Evolutionary conservation across 1,284 basidiomycete genomes (phyloP), one percentile per base, ranked within the genome.

Genomic region (Fomes fomentarius): DNA sequence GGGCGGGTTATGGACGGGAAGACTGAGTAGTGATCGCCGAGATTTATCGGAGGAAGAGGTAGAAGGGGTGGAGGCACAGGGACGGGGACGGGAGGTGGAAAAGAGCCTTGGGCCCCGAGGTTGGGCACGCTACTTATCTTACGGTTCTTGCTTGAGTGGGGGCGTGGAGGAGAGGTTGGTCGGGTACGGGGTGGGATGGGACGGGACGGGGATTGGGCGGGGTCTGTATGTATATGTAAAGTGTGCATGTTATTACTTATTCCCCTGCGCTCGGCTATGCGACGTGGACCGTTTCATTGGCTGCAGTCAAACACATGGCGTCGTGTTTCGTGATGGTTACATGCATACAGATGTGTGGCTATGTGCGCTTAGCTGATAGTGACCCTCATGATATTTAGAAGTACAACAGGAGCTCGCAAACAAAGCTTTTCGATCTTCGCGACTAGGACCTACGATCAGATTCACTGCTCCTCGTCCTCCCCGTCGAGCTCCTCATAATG

Each of bases 401-500:
- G n/a, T n/a, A n/a, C n/a, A n/a, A n/a, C n/a, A n/a, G n/a, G n/a
- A n/a, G n/a, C n/a, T n/a, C n/a, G n/a, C n/a, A n/a, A n/a, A n/a
- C n/a, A n/a, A n/a, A n/a, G n/a, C n/a, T n/a, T n/a, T n/a, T n/a
- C n/a, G n/a, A n/a, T n/a, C n/a, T n/a, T n/a, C n/a, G n/a, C n/a
- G n/a, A n/a, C n/a, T n/a, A n/a, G n/a, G n/a, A n/a, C n/a, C 15
- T 21, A 39, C 3, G 4, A 19, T 19, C 38, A 39, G 15, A 42
- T 40, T 14, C 25, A 51, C 34, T 42, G 17, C 9, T 34, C 19
- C 26, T 57, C 69, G 50, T 68, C 61, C 19, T 70, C 69, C 12
- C 52, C 73, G 58, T 81, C 79, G 15, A 82, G 68, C 63, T 81
- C 79, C 15, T 68, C 65, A 54, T 80, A 81, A 63, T 78, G 65